Conservation (phyloP, 805 yeast genomes). For the Saturnispora ahearnii region DNA sequence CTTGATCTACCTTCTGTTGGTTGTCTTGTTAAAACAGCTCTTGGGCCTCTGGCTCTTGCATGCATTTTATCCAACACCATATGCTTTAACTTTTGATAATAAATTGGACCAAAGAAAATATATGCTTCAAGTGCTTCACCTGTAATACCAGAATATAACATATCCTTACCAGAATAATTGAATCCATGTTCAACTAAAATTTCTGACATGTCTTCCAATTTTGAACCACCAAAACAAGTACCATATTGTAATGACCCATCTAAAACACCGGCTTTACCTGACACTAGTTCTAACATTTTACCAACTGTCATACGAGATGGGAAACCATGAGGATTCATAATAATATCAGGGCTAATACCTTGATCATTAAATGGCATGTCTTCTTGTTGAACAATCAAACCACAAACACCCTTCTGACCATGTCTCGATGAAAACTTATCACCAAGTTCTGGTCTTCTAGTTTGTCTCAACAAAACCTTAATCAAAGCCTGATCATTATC, state of each 20-base stretch:
- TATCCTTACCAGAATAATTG: slow-evolving; percentile 93
- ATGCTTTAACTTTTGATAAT: slow-evolving; percentile 95
- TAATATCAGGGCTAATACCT: slow-evolving; percentile 90
- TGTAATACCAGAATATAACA: slow-evolving; percentile 94
- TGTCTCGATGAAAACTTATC: slow-evolving; percentile 96
- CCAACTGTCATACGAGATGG: slow-evolving; percentile 99
- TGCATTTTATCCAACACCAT: slow-evolving; percentile 99
- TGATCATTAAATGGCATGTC: slow-evolving; percentile 92
- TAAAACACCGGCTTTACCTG: slow-evolving; percentile 96
- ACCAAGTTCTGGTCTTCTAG: slow-evolving; percentile 95
- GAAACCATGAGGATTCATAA: slow-evolving; percentile 99
- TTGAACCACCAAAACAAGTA: slow-evolving; percentile 98
- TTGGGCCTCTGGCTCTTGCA: slow-evolving; percentile 98
- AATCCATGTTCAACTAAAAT: slow-evolving; percentile 86
- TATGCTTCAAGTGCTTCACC: slow-evolving; percentile 97
- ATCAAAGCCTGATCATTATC: slow-evolving; percentile 92
- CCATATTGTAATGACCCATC: slow-evolving; percentile 91
- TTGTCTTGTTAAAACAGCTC: slow-evolving; percentile 95
- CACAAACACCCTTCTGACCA: slow-evolving; percentile 99
- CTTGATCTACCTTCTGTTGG: slow-evolving; percentile 98
- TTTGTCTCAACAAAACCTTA: slow-evolving; percentile 86
- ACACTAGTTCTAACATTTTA: slow-evolving; percentile 90
- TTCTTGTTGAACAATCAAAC: slow-evolving; percentile 94
- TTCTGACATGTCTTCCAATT: slow-evolving; percentile 88
- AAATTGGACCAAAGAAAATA: slow-evolving; percentile 96